Evolutionary conservation across 108 stramenopile genomes (phyloP).

Genomic region (Nannochloropsis oceanica): DNA sequence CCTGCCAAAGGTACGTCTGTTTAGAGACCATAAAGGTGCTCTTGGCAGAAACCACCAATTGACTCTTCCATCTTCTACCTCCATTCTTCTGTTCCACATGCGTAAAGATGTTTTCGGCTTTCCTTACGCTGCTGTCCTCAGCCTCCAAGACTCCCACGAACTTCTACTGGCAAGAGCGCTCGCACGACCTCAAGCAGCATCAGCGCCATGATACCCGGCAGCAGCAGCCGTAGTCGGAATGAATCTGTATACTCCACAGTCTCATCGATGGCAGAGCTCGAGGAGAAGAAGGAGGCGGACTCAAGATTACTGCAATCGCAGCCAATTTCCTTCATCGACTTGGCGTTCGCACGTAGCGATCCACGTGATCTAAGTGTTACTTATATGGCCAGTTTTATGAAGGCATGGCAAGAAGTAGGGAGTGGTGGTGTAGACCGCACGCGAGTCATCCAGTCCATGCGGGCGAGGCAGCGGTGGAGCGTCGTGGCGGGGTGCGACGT

Average conservation of each 20-base stretch:
- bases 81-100: too few species aligned
- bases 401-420: background rate
- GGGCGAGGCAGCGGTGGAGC: background rate
- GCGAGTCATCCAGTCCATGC: background rate
- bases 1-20: background rate
- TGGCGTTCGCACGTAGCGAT: background rate
- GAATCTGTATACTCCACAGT: background rate
- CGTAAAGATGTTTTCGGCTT: background rate
- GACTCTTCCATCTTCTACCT: background rate
- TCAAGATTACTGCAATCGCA: background rate
- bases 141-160: background rate
- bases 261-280: background rate
- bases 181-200: background rate
- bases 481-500: background rate
- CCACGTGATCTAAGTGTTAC: background rate
- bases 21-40: background rate
- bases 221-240: background rate
- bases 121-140: background rate
- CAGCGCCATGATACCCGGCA: background rate
- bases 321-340: background rate
- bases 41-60: background rate
- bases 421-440: background rate
- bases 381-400: background rate
- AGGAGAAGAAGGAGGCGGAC: background rate
- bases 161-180: background rate